Conservation (phyloP, 208 protist genomes). For the Crithidia expoeki region DNA sequence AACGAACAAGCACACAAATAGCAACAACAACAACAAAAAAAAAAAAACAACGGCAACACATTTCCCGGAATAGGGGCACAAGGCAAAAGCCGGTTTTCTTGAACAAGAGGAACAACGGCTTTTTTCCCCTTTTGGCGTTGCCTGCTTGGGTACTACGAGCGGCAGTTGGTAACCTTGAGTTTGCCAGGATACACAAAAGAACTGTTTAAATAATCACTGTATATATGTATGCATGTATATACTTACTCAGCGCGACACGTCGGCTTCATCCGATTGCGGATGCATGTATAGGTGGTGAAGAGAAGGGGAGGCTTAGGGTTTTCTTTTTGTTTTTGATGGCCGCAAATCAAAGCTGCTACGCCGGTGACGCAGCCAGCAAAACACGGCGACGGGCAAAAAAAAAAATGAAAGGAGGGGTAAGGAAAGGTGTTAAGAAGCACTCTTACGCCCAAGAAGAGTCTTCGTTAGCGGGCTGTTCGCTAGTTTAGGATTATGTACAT, state of each 20-base stretch:
- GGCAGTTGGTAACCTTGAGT: not conserved
- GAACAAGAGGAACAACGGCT: too few species aligned
- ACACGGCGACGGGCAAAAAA: constrained; percentile 8
- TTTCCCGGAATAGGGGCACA: too few species aligned
- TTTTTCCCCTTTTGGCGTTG: too few species aligned
- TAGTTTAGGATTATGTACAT: too few species aligned
- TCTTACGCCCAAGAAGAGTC: too few species aligned
- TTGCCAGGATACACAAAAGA: not conserved
- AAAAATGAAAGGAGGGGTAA: constrained; percentile 2
- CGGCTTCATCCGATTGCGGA: not conserved
- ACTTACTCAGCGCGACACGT: not conserved
- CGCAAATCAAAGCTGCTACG: not conserved
- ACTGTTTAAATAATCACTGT: not conserved
- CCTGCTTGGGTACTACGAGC: too few species aligned
- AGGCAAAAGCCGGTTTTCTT: too few species aligned
- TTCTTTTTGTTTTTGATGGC: not conserved
- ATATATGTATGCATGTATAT: not conserved
- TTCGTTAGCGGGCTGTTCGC: too few species aligned
- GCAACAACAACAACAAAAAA: not conserved
- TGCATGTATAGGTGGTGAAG: not conserved
- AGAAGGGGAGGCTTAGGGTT: not conserved
- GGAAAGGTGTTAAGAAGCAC: too few species aligned
- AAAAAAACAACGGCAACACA: too few species aligned
- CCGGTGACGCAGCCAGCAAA: not conserved
- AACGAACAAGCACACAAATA: not conserved